Percentiles rank a stretch among this genome's conserved stretches.
phyloP scores from a whole-genome alignment of 768 basidiomycete genomes.

The Boletus patriciae region DNA sequence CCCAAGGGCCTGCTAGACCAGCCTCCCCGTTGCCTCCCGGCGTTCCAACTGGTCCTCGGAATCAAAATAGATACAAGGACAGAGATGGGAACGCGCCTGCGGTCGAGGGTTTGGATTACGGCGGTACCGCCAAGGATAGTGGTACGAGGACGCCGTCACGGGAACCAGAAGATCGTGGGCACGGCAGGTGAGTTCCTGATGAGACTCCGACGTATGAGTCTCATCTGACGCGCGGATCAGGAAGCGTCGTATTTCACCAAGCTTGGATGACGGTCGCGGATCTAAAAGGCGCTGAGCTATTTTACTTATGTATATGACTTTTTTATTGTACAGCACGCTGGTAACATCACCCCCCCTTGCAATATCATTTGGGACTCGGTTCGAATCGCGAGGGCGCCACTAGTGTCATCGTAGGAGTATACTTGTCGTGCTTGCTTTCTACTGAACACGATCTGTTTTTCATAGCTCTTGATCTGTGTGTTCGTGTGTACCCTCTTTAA shows the following conservation, averaged over 20 bases:
- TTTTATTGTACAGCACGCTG: slow-evolving; percentile 30
- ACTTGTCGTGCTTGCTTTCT: not conserved
- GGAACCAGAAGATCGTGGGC: slow-evolving; percentile 66
- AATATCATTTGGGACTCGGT: not conserved
- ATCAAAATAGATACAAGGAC: slow-evolving; percentile 90
- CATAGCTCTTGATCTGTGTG: no score
- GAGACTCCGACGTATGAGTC: not conserved
- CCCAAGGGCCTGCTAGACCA: slow-evolving; percentile 64
- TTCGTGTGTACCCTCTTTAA: no score
- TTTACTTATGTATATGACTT: slow-evolving; percentile 29
- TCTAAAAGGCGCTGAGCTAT: slow-evolving; percentile 66
- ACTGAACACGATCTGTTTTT: not conserved
- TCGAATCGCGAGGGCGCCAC: not conserved
- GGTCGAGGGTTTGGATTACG: slow-evolving; percentile 88
- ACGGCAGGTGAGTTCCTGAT: slow-evolving; percentile 48
- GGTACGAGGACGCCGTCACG: slow-evolving; percentile 55
- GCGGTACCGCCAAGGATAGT: slow-evolving; percentile 53
- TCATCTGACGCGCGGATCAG: slow-evolving; percentile 35
- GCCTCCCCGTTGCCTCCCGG: slow-evolving; percentile 84
- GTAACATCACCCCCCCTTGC: slow-evolving; percentile 10
- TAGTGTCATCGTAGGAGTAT: no score
- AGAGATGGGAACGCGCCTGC: slow-evolving; percentile 82
- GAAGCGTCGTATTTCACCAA: slow-evolving; percentile 74
- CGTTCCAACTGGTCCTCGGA: slow-evolving; percentile 85
- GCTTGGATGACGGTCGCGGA: slow-evolving; percentile 63